Base-by-base conservation (phyloP, 169 alveolate genomes). In the Cryptosporidium meleagridis region DNA sequence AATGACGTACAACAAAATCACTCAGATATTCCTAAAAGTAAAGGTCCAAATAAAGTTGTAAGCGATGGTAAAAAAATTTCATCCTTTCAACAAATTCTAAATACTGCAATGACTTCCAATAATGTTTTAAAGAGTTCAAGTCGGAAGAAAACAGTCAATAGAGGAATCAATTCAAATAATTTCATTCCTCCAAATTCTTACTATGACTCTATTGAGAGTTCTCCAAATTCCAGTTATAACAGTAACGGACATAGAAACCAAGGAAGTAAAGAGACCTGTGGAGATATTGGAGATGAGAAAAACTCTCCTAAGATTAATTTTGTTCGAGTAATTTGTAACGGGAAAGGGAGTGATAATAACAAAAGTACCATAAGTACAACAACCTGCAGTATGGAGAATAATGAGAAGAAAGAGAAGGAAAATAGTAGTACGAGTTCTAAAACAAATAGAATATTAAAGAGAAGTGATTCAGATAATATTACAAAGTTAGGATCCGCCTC, bases 261-360 rank as follows among this genome's bases (percentile, higher is more conserved):
- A 14, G 53, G 18, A 45, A 45, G 53, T 16, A 23, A 55, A 3
- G 31, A 23, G 37, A 9, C 67, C 23, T 7, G 0, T 35, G 26
- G 1, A 33, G 72, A 65, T 5, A 65, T 18, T 65, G 72, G n/a
- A 8, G 52, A 65, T 16, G 72, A 65, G 4, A 10, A 29, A 1
- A 52, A 31, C 21, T 65, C 53, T 6, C 23, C 39, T 9, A 67
- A 67, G 44, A 80, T 80, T 39, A 61, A 80, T 29, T 62, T 65
- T 61, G 89, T 62, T 65, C 26, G 86, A 31, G 37, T 73, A 5
- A 45, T 41, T 33, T 65, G 89, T 51, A 65, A 21, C 21, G 72
- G 53, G n/a, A 65, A 33, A 33, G 37, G 37, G 23, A 31, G 12
- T 12, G 44, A 37, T 10, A 9, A 8, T 37, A 16, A 3, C 16